Base-by-base conservation (phyloP, 2,329 filamentous ascomycete species). In the Fusarium chlamydosporum region DNA sequence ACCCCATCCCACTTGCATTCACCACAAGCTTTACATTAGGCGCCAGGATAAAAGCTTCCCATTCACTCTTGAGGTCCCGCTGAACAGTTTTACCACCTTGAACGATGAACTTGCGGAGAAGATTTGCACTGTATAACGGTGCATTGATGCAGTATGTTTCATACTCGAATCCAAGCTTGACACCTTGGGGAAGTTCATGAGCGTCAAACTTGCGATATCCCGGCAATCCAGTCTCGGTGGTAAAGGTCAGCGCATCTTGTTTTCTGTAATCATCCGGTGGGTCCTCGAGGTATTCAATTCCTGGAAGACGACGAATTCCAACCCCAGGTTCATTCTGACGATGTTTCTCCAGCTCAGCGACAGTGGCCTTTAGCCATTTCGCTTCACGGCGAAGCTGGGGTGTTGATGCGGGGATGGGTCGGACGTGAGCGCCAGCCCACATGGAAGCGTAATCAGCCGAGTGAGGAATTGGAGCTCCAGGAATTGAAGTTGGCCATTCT, bases 371-470 rank as follows among this genome's bases (percentile, higher is more conserved):
- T 3, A 79, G 45, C 78, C 78, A 79, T 1, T 56, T 45, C 1
- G 78, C 78, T 56, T 79, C 78, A 20, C 74, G 74, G 7, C 50
- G 67, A 2, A 79, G 58, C 45, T 79, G 78, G 3, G 76, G 67
- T 7, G 76, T 78, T 8, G 73, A 73, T 3, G 73, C 76, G 3
- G 82, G 82, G 34, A 86, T 82, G 70, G 82, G 85, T 40, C 85
- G 81, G 67, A 86, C 85, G 71, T 88, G 85, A 3, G 86, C 85
- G 12, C 86, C 86, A 35, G 82, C 86, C 85, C 85, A 88, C 52
- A 85, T 85, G 31, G 86, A 88, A 15, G 86, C 84, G 72, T 83
- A 88, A 77, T 88, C 73, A 23, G 71, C 65, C 0, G 78, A 79
- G 54, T 77, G 76, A 3, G 47, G 12, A 2, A 65, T 54, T 0